Base-by-base conservation (phyloP, 768 basidiomycete genomes). In the Lentinula raphanica region DNA sequence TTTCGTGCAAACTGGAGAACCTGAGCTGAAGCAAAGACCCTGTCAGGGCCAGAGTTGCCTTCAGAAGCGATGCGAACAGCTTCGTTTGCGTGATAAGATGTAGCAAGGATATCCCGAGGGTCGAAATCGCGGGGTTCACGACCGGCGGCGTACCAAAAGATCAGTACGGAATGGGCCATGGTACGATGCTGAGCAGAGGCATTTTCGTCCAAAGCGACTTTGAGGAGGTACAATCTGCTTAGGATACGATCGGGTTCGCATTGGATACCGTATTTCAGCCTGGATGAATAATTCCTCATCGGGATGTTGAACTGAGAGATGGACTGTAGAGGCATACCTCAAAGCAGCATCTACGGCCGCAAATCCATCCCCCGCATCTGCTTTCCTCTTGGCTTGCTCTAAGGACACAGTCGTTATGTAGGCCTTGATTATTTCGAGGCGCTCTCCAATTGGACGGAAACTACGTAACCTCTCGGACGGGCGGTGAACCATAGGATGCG, bases 1-100 rank as follows among this genome's bases (percentile, higher is more conserved):
- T 44, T 53, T 19, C 36, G 28, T 21, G 63, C 65, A 48, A 70
- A 70, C 42, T 23, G 62, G 12, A 72, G 60, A 5, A 69, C 65
- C 1, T 56, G 58, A 2, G 64, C 63, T 46, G 56, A 63, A 40
- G 53, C 50, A 5, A 12, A 36, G 31, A n/a, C n/a, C n/a, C n/a
- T n/a, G n/a, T n/a, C n/a, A n/a, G n/a, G n/a, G n/a, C n/a, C n/a
- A n/a, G n/a, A n/a, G n/a, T n/a, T n/a, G n/a, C n/a, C n/a, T n/a
- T n/a, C n/a, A 3, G 49, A 48, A 1, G 31, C 31, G 3, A 68
- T 59, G 13, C 55, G 39, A 21, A 62, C 50, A 2, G 64, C 58
- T 46, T 64, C 50, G 28, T 63, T 61, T 1, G 67, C 67, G 25
- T 65, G 66, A 19, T 60, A 53, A 21, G 56, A 23, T 3, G 62